Base-by-base conservation (phyloP, 805 yeast species). In the Barnettozyma botsteinii region DNA sequence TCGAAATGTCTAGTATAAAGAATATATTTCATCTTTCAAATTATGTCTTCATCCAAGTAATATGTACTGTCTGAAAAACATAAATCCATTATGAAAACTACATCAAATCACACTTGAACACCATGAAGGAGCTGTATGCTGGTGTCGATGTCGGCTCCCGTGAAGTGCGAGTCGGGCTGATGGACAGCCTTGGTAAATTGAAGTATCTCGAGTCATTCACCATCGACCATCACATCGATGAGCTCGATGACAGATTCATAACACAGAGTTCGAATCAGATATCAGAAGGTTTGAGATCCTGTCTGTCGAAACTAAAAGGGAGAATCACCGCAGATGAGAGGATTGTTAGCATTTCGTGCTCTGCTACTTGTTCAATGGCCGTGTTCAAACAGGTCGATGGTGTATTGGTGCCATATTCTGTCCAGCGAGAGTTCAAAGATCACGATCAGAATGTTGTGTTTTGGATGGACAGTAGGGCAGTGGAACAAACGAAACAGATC, bases 331-430 rank as follows among this genome's bases (percentile, higher is more conserved):
- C 2, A 1, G 34, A 19, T 1, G 15, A 43, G 36, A 17, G 38
- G 11, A 38, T 58, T 29, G 33, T 27, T 13, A 60, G 65, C 2
- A 53, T 67, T 23, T 66, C 69, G 6, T 65, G 72, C 7, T 68
- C 76, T 2, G 81, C 83, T 4, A 77, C 84, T 2, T 77, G 84
- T 44, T 77, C 82, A 0, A 59, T 76, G 65, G 81, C 72, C 10
- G 73, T 75, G 1, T 56, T 64, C 50, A 48, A 51, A 23, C 41
- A 48, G 2, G 33, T 12, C 3, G 29, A 28, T 1, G 39, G 37
- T 1, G 44, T 42, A 3, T 37, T 57, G 13, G 48, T 34, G 17
- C 70, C 73, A 13, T 56, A 47, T 31, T 58, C 71, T 5, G 65
- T 63, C 25, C 53, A 61, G 33, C 50, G 54, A 19, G 56, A 51